Base-by-base conservation (phyloP, 148 eudicot genomes). In the Selenicereus undatus region DNA sequence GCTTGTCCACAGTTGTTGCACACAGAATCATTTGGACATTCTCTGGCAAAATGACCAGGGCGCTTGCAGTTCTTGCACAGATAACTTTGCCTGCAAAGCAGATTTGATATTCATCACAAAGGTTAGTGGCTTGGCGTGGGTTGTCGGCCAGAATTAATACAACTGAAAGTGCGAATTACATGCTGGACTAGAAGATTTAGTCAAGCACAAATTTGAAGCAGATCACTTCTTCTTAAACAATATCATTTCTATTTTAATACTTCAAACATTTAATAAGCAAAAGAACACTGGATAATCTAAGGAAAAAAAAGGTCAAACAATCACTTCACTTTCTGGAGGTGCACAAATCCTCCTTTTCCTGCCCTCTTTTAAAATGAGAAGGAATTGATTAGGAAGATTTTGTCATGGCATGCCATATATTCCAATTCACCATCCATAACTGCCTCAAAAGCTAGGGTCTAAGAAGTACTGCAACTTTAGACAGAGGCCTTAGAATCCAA, bases 1-100 rank as follows among this genome's bases (percentile, higher is more conserved):
- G 89, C 86, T 76, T 89, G 87, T 56, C 92, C 92, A 74, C 92
- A 91, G 83, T 91, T 91, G 87, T 91, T 91, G 85, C 94, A 91
- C 51, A 91, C 91, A 52, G 92, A 86, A 83, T 86, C 92, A 83
- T 91, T 89, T 50, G 91, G 88, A 66, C 94, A 91, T 82, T 88
- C 92, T 83, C 90, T 86, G 48, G 89, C 94, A 84, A 91, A 85
- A 62, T 89, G 94, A 9, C 94, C 94, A 17, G 94, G 94, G 69
- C 91, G 90, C 83, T 89, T 91, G 85, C 94, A 91, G 74, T 89
- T 91, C 84, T 90, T 91, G 82, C 92, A 90, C 42, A 91, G 52
- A 82, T 83, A 83, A 74, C 83, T 87, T 79, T 81, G 89, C 87
- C 94, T 90, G 88, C 17, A 82, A 85, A 60, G 68, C 70, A 81